A percentile compares a stretch with the other conserved stretches of the same genome.
Evolutionary conservation across 768 basidiomycete genomes (phyloP).

Genomic region (Lactifluus volemus): DNA sequence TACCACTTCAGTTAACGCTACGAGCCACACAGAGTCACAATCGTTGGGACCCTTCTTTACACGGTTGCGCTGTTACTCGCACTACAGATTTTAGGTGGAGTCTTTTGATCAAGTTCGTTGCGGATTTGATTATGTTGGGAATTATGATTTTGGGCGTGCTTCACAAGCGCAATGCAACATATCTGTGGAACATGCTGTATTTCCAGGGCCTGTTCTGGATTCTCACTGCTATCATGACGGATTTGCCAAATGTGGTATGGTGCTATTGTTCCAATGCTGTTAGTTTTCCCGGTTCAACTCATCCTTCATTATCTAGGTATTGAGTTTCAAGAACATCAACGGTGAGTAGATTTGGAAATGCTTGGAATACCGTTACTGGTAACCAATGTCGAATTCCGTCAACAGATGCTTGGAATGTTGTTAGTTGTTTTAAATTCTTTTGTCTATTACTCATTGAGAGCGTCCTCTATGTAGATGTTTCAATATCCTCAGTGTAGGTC

Average conservation of each 20-base stretch:
- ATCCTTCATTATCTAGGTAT: not conserved
- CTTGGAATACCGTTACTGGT: slow-evolving; percentile 13
- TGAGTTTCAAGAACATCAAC: slow-evolving; percentile 12
- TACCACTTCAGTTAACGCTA: not conserved
- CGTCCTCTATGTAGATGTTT: slow-evolving; percentile 7
- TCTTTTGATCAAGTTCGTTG: slow-evolving; percentile 6
- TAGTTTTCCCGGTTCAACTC: not conserved
- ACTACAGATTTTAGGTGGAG: slow-evolving; percentile 4
- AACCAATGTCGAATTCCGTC: too few relatives aligned
- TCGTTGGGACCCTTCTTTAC: not conserved
- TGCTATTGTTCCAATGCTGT: too few relatives aligned
- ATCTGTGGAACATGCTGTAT: slow-evolving; percentile 16
- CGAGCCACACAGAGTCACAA: not conserved
- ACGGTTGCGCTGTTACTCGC: not conserved
- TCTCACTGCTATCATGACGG: slow-evolving; percentile 1
- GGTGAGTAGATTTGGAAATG: not conserved
- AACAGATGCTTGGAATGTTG: too few relatives aligned
- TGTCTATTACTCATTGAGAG: not conserved
- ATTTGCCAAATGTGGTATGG: slow-evolving; percentile 11
- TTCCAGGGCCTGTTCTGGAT: slow-evolving; percentile 15
- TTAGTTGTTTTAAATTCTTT: not conserved
- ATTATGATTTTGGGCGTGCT: slow-evolving; percentile 15
- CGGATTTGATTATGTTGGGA: not conserved
- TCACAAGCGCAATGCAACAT: slow-evolving; percentile 10
- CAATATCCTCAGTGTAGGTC: slow-evolving; percentile 15